phyloP scores from a whole-genome alignment of 2,329 filamentous ascomycete genomes.

The Bipolaris victoriae region DNA sequence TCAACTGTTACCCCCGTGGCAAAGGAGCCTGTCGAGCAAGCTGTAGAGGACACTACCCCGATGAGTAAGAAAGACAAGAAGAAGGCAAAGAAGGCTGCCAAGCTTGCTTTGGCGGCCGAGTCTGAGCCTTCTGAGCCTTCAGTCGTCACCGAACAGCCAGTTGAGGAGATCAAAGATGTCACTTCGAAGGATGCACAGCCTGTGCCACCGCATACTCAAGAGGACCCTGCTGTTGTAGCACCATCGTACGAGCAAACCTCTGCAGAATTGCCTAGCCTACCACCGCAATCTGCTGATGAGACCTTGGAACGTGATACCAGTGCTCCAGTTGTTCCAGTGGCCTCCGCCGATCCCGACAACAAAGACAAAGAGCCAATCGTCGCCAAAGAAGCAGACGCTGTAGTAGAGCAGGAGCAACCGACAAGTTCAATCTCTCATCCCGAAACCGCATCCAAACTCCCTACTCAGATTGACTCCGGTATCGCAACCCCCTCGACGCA shows the following conservation, averaged over 20 bases:
- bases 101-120: constrained; percentile 17
- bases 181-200: neutral
- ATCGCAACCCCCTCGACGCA: neutral
- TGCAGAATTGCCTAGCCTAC: neutral
- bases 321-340: neutral
- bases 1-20: neutral
- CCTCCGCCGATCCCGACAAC: neutral
- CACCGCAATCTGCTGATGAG: neutral
- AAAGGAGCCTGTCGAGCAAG: constrained; percentile 1
- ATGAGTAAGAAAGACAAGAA: constrained; percentile 32
- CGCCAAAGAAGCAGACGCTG: neutral
- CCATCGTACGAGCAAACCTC: neutral
- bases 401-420: neutral
- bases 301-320: neutral
- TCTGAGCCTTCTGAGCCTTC: constrained; percentile 3
- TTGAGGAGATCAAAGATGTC: neutral
- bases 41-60: constrained; percentile 9
- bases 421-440: neutral
- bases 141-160: neutral
- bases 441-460: neutral
- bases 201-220: neutral
- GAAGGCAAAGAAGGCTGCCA: constrained; percentile 31
- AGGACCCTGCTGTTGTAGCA: neutral
- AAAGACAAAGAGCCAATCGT: neutral
- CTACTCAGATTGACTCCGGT: neutral